Percentiles rank a stretch among this genome's conserved stretches.
phyloP scores from a whole-genome alignment of 495 filamentous ascomycete species.

The Penicillium pancosmium region DNA sequence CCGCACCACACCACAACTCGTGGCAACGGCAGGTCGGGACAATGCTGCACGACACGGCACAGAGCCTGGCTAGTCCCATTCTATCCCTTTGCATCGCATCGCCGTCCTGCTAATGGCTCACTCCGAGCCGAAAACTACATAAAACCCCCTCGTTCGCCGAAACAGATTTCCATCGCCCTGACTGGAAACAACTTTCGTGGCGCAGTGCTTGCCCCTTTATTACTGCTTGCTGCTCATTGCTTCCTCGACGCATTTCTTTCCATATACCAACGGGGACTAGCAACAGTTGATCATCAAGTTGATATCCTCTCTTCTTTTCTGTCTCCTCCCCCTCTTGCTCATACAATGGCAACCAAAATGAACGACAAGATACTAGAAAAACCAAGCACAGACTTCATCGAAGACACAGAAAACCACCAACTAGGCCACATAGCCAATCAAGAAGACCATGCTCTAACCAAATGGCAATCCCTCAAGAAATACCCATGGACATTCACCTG shows the following conservation, averaged over 20 bases:
- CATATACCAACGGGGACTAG: too few species aligned
- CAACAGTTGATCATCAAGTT: too few species aligned
- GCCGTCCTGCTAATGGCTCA: not conserved
- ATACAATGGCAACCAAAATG: not conserved
- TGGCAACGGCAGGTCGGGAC: not conserved
- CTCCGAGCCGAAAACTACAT: not conserved
- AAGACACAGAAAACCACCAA: constrained; percentile 14
- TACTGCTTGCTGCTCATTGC: not conserved
- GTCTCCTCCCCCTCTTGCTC: not conserved
- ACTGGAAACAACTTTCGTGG: not conserved
- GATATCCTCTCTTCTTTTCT: too few species aligned
- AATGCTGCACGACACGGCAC: not conserved
- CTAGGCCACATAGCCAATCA: constrained; percentile 20
- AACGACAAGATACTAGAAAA: constrained; percentile 12
- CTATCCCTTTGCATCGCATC: not conserved
- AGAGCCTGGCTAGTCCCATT: not conserved
- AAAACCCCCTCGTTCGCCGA: not conserved
- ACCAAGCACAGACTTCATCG: constrained; percentile 18
- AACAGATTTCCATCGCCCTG: too few species aligned
- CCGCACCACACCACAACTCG: not conserved
- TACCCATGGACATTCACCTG: constrained; percentile 22
- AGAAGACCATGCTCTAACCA: constrained; percentile 20
- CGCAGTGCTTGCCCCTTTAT: not conserved
- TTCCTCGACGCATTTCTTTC: too few species aligned
- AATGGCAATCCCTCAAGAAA: constrained; percentile 21